phyloP scores from a whole-genome alignment of 2,329 filamentous ascomycete species.

The Aureobasidium uvarum region DNA sequence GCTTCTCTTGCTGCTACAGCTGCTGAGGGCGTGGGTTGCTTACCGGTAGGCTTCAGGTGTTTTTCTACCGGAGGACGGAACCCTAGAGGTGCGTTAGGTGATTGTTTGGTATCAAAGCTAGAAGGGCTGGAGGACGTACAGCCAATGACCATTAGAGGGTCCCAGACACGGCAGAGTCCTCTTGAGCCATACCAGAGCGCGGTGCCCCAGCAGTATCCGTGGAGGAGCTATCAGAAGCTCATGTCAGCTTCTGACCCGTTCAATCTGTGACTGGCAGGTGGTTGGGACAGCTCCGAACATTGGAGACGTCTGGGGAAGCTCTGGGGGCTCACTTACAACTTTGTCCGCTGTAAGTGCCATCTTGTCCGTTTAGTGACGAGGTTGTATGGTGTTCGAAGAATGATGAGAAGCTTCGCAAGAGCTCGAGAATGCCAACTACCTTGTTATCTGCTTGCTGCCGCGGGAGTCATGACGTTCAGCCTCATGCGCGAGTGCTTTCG shows the following conservation, averaged over 20 bases:
- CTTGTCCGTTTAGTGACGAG: not conserved
- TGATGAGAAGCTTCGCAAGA: not conserved
- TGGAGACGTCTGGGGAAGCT: not conserved
- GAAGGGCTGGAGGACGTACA: slow-evolving; percentile 29
- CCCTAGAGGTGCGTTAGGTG: slow-evolving; percentile 27
- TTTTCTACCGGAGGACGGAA: slow-evolving; percentile 37
- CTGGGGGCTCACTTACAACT: not conserved
- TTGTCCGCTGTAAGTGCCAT: slow-evolving; percentile 19
- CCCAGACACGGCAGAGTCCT: slow-evolving; percentile 37
- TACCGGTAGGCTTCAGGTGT: slow-evolving; percentile 34
- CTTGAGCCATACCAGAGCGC: slow-evolving; percentile 41
- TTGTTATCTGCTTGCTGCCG: not conserved
- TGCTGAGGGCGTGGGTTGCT: not conserved
- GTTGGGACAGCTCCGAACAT: not conserved
- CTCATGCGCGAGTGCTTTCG: not conserved
- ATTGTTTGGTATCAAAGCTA: not conserved
- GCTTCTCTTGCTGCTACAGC: not conserved
- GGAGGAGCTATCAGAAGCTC: slow-evolving; percentile 31
- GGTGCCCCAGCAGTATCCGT: slow-evolving; percentile 37
- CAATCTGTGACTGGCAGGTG: no score
- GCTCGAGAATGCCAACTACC: not conserved
- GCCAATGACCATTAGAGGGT: slow-evolving; percentile 37
- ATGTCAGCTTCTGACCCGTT: not conserved
- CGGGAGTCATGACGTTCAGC: slow-evolving; percentile 1
- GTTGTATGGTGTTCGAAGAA: not conserved